Percentiles rank a stretch among this genome's conserved stretches.
Conservation (phyloP, 2,329 filamentous ascomycete genomes). For the Scedosporium dehoogii region DNA sequence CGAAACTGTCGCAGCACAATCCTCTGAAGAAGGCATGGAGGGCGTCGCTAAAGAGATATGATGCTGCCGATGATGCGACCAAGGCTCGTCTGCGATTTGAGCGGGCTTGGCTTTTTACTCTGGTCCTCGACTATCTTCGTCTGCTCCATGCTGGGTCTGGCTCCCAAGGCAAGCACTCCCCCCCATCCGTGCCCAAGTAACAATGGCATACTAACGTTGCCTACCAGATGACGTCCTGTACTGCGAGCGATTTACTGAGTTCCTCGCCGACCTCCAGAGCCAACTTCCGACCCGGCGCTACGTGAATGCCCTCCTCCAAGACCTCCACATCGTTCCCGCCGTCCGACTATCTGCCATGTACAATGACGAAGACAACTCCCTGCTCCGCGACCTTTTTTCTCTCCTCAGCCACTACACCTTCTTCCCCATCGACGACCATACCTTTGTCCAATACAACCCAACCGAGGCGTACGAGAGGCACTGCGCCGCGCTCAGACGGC, state of each 20-base stretch:
- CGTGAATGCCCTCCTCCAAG: constrained; percentile 77
- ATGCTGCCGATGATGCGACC: constrained; percentile 68
- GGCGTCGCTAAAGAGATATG: constrained; percentile 74
- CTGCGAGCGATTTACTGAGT: constrained; percentile 87
- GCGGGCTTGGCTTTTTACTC: constrained; percentile 82
- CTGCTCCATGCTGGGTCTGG: constrained; percentile 52
- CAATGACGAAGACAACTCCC: constrained; percentile 60
- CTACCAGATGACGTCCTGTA: constrained; percentile 59
- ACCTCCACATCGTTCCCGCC: constrained; percentile 72
- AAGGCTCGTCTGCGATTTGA: constrained; percentile 83
- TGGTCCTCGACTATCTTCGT: constrained; percentile 73
- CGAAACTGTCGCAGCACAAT: constrained; percentile 59
- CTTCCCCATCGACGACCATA: constrained; percentile 88
- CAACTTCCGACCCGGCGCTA: constrained; percentile 91
- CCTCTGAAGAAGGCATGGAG: constrained; percentile 85
- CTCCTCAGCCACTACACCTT: constrained; percentile 80
- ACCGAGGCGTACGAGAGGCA: constrained; percentile 72
- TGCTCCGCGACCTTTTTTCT: constrained; percentile 70
- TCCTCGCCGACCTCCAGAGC: constrained; percentile 82
- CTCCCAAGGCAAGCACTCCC: constrained; percentile 29
- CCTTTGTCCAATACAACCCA: constrained; percentile 62
- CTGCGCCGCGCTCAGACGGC: constrained; percentile 62
- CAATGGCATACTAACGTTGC: constrained; percentile 16
- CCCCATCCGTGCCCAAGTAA: constrained; percentile 3
- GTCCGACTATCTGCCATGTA: constrained; percentile 72